Base-by-base conservation (phyloP, 148 eudicot species). In the Vaccinium vitisidaea region DNA sequence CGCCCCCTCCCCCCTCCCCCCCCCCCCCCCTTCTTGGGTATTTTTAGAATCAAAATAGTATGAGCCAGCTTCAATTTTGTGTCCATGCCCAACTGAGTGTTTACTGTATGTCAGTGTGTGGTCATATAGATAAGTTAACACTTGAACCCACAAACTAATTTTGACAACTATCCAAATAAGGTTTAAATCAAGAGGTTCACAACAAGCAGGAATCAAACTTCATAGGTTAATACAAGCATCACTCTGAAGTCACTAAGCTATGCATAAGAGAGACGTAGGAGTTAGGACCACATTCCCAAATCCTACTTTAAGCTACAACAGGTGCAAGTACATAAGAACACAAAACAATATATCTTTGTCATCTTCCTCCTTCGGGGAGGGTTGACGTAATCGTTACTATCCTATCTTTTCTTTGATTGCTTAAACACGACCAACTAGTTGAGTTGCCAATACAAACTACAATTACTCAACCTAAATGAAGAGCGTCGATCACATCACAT, bases 201-300 rank as follows among this genome's bases (percentile, higher is more conserved):
- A 75, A 27, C 23, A 78, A 16, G 81, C 65, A 16, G 23, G 46
- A 19, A 63, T 59, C 70, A 11, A 80, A 80, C 58, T 81, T 81
- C 39, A 23, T 65, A 15, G 56, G 14, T 53, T 32, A 79, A 27
- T 27, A 79, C 65, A 14, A n/a, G 39, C 55, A 30, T 78, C 21
- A n/a, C 43, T 78, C 32, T 8, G n/a, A 25, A 78, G 80, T 39
- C 43, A 79, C 6, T 59, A 59, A 65, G 46, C 46, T 79, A 79
- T 54, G 32, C 65, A 27, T 2, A 6, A 27, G 3, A 25, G 69
- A n/a, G 21, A 61, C 32, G 18, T 46, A 16, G 18, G 15, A 58
- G 46, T 43, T 43, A 43, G 6, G 46, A 43, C 46, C 46, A 43
- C 46, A 43, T 43, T 43, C 14, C 50, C 12, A 5, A 3, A 10